A percentile compares a stretch with the other conserved stretches of the same genome.
These are phyloP conservation scores for Lotus japonicus DNA, from an alignment of 306 rosid genomes.

Conservation along the genomic window DNA sequence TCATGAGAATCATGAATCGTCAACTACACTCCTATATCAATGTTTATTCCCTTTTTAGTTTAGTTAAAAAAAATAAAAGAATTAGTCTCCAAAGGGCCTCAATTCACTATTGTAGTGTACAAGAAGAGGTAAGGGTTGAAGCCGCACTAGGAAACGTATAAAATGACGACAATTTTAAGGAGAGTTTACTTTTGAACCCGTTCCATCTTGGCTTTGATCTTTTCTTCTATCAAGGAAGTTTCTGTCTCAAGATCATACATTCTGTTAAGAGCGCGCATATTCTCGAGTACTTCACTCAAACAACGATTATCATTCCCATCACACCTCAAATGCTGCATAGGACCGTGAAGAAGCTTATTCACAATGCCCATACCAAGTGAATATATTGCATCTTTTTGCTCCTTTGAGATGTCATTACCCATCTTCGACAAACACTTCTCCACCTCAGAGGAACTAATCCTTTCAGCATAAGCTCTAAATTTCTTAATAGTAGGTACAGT, in stretches of 20 bases:
- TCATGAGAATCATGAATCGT: background rate
- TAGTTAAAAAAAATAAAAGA: constrained; percentile 26
- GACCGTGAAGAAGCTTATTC: constrained; percentile 82
- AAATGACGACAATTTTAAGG: constrained; percentile 15
- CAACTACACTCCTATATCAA: background rate
- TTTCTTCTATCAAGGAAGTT: constrained; percentile 58
- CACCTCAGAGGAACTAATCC: constrained; percentile 70
- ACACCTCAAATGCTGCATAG: constrained; percentile 83
- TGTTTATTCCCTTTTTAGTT: background rate
- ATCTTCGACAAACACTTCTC: constrained; percentile 79
- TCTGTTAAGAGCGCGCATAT: constrained; percentile 81
- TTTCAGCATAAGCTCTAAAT: constrained; percentile 68
- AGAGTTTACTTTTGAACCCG: constrained; percentile 32
- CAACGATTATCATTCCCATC: constrained; percentile 44
- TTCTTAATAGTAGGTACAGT: constrained; percentile 92
- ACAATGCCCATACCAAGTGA: constrained; percentile 77
- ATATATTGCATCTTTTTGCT: constrained; percentile 58
- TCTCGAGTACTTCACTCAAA: constrained; percentile 61
- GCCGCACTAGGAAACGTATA: background rate
- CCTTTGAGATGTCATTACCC: constrained; percentile 58
- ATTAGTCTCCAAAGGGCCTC: constrained; percentile 19
- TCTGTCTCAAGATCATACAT: constrained; percentile 90
- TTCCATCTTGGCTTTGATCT: constrained; percentile 65
- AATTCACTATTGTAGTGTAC: constrained; percentile 15
- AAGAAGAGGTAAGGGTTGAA: constrained; percentile 8